Percentiles rank a stretch among this genome's conserved stretches.
Evolutionary conservation across 2,329 filamentous ascomycete species (phyloP).

Genomic region (Fusarium nodosum): DNA sequence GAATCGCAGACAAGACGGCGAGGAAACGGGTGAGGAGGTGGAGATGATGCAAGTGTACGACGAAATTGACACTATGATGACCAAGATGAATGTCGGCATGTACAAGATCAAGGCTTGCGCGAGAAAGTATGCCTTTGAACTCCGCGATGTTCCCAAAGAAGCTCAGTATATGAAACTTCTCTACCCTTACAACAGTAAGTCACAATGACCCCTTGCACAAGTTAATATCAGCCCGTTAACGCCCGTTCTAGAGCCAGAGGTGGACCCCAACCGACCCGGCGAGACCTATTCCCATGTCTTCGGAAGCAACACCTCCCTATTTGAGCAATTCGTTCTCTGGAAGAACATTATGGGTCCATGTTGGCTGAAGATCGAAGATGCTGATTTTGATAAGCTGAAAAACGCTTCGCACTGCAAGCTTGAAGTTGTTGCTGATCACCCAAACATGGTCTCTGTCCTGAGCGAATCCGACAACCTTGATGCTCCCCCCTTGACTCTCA

Average conservation of each 20-base stretch:
- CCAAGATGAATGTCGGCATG: slow-evolving; percentile 84
- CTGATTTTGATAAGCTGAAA: slow-evolving; percentile 85
- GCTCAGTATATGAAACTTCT: slow-evolving; percentile 94
- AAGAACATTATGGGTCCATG: slow-evolving; percentile 99
- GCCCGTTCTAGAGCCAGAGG: slow-evolving; percentile 66
- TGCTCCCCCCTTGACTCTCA: slow-evolving; percentile 89
- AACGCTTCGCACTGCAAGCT: slow-evolving; percentile 98
- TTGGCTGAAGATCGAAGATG: slow-evolving; percentile 91
- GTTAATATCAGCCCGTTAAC: slow-evolving; percentile 33
- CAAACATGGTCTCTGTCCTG: slow-evolving; percentile 78
- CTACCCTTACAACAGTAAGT: slow-evolving; percentile 86
- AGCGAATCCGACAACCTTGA: slow-evolving; percentile 86
- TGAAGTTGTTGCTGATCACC: slow-evolving; percentile 85
- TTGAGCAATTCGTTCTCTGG: slow-evolving; percentile 98
- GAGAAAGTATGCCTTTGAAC: slow-evolving; percentile 95
- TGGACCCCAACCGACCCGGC: slow-evolving; percentile 78
- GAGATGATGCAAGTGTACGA: slow-evolving; percentile 90
- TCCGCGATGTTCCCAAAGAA: slow-evolving; percentile 88
- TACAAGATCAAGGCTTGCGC: slow-evolving; percentile 94
- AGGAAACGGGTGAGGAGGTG: slow-evolving; percentile 81
- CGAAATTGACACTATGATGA: slow-evolving; percentile 91
- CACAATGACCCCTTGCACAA: background rate
- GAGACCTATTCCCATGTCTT: slow-evolving; percentile 96
- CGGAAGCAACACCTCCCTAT: slow-evolving; percentile 91
- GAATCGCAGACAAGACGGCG: slow-evolving; percentile 67